A percentile compares a stretch with the other conserved stretches of the same genome.
Conservation (phyloP, 352 stramenopile species). For the Phytophthora pseudosyringae region DNA sequence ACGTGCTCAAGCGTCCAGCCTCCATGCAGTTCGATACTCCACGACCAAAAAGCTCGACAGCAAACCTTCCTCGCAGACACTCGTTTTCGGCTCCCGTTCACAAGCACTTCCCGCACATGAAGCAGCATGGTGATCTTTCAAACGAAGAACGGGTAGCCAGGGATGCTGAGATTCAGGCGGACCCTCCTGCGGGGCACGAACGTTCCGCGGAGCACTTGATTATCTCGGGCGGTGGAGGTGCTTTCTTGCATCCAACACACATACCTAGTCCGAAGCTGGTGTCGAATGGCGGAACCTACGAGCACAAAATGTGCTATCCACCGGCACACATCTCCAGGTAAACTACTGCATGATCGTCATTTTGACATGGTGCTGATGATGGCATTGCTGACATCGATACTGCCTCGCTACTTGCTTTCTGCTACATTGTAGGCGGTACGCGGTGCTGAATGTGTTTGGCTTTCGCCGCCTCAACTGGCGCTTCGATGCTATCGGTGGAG, state of each 20-base stretch:
- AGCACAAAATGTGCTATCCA: slow-evolving; percentile 85
- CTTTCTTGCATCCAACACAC: slow-evolving; percentile 92
- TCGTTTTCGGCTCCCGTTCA: slow-evolving; percentile 42
- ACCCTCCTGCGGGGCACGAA: slow-evolving; percentile 13
- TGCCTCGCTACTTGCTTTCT: slow-evolving; percentile 7
- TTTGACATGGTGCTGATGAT: not conserved
- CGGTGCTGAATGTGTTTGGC: slow-evolving; percentile 84
- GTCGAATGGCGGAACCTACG: slow-evolving; percentile 80
- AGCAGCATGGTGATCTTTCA: slow-evolving; percentile 19
- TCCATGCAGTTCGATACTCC: slow-evolving; percentile 39
- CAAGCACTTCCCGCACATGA: slow-evolving; percentile 87
- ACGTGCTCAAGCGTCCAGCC: slow-evolving; percentile 36
- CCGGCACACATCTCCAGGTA: slow-evolving; percentile 78
- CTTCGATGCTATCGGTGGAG: slow-evolving; percentile 91
- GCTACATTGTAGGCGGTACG: slow-evolving; percentile 64
- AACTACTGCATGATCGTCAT: slow-evolving; percentile 3
- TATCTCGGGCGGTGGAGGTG: slow-evolving; percentile 90
- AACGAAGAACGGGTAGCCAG: slow-evolving; percentile 21
- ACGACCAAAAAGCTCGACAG: slow-evolving; percentile 16
- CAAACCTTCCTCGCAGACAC: slow-evolving; percentile 37
- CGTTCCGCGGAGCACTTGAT: slow-evolving; percentile 75
- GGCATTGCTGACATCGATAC: slow-evolving; percentile 1
- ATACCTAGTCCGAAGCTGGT: slow-evolving; percentile 59
- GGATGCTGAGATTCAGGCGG: slow-evolving; percentile 11
- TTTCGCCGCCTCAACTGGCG: slow-evolving; percentile 95